Base-by-base conservation (phyloP, 2,329 filamentous ascomycete species). In the Paracorniculantispora psalliotae region DNA sequence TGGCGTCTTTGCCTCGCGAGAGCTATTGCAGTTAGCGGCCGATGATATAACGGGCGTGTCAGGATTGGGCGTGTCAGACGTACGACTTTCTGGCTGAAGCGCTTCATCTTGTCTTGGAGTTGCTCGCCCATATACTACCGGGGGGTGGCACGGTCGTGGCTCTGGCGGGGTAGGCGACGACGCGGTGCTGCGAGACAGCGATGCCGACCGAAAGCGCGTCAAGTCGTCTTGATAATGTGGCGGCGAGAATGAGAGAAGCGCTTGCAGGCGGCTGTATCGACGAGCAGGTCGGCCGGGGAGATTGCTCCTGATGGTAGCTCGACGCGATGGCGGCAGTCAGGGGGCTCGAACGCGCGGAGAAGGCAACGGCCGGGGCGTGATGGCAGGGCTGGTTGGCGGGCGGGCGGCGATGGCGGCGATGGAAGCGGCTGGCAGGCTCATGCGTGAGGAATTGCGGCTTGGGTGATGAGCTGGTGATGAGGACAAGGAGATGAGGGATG, bases 11-110 rank as follows among this genome's bases (percentile, higher is more conserved):
- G 71, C 89, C 88, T 79, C 92, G 87, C 75, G 91, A 94, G 80
- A 97, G 90, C 91, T 97, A 83, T 72, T 25, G 58, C 28, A 51
- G 41, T 47, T 51, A 57, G 55, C 23, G 26, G 13, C 3, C 44
- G 28, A 43, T 21, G 19, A 30, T 12, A 46, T 56, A 65, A 62
- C 44, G 17, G 39, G 62, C 44, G 35, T 61, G 59, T 62, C 10
- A 8, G 21, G 17, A 41, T 17, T 13, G 8, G 15, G 10, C 21
- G 17, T n/a, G n/a, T n/a, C n/a, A 12, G 47, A 86, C 90, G 83
- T 86, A 96, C 92, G 82, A 97, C 92, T 89, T 90, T 91, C 82
- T 96, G 91, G 79, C 92, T 90, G 78, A 97, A 96, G 75, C 91
- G 90, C 81, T 96, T 97, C 93, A 97, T 97, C 77, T 83, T 89